Conservation (phyloP, 164 flowering plant species). For the Vitis vinifera region DNA sequence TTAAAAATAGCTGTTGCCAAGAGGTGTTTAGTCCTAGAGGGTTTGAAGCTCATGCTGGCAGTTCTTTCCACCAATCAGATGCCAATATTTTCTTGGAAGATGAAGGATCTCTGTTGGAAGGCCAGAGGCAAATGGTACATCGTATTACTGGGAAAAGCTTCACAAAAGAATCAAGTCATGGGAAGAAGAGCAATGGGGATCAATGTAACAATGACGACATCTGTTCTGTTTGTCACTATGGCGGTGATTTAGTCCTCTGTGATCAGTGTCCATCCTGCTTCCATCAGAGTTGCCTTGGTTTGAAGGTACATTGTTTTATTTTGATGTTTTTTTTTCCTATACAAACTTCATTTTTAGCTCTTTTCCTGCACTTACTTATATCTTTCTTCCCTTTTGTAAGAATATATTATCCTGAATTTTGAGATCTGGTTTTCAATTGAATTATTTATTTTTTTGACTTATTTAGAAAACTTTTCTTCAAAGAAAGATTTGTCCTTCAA, state of each 20-base stretch:
- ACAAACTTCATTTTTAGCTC: no score
- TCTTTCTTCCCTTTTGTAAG: no score
- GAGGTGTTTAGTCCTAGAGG: constrained; percentile 5
- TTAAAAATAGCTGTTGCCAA: constrained; percentile 24
- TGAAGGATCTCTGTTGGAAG: constrained; percentile 24
- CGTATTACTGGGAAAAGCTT: no score
- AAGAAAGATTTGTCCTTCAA: no score
- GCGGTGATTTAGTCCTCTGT: constrained; percentile 9
- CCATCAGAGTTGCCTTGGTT: constrained; percentile 25
- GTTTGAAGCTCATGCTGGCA: constrained; percentile 31
- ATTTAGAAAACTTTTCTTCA: no score
- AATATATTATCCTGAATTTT: no score
- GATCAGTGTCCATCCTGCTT: constrained; percentile 29
- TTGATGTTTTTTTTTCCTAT: neutral
- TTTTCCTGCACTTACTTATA: no score
- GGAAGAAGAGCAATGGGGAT: neutral
- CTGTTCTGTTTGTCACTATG: constrained; percentile 15
- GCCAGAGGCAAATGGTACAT: constrained; percentile 8
- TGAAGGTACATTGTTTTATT: constrained; percentile 13
- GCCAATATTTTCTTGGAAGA: constrained; percentile 30
- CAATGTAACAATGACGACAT: constrained; percentile 6
- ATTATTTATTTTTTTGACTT: no score
- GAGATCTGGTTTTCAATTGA: no score
- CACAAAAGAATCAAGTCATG: no score
- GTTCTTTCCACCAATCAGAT: constrained; percentile 20